Conservation (phyloP, 192 early-diverging fungal genomes). For the Gonapodya sp. region DNA sequence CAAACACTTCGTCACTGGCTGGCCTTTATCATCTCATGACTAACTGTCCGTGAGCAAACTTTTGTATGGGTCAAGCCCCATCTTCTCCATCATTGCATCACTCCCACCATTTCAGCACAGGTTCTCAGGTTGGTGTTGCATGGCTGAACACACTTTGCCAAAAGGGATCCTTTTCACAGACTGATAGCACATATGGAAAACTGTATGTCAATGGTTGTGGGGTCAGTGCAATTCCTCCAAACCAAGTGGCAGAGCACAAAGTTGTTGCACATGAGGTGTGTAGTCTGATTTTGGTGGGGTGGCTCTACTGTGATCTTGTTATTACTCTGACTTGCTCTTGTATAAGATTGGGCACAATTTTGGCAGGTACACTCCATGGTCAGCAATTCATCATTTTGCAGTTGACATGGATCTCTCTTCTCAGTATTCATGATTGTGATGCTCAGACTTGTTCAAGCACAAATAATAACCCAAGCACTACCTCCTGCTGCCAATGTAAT, state of each 20-base stretch:
- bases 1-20: not conserved
- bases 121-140: slow-evolving; percentile 4
- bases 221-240: not conserved
- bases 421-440: slow-evolving; percentile 4
- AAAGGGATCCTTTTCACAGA: not conserved
- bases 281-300: not conserved
- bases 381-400: too few relatives aligned
- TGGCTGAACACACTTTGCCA: slow-evolving; percentile 10
- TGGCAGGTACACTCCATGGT: slow-evolving; percentile 5
- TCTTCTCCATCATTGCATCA: not conserved
- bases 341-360: slow-evolving; percentile 6
- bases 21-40: slow-evolving; percentile 7
- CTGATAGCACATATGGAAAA: not conserved
- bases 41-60: not conserved
- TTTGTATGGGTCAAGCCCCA: not conserved
- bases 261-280: slow-evolving; percentile 2
- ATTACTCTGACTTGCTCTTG: too few relatives aligned
- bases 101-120: not conserved
- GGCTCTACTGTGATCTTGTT: not conserved
- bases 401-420: not conserved
- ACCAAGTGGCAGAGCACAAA: not conserved
- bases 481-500: slow-evolving; percentile 2
- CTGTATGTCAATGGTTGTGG: slow-evolving; percentile 1
- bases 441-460: not conserved
- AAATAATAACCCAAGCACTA: not conserved